Evolutionary conservation across 129 eudicot species (phyloP).

Genomic region (Helianthus tuberosus): DNA sequence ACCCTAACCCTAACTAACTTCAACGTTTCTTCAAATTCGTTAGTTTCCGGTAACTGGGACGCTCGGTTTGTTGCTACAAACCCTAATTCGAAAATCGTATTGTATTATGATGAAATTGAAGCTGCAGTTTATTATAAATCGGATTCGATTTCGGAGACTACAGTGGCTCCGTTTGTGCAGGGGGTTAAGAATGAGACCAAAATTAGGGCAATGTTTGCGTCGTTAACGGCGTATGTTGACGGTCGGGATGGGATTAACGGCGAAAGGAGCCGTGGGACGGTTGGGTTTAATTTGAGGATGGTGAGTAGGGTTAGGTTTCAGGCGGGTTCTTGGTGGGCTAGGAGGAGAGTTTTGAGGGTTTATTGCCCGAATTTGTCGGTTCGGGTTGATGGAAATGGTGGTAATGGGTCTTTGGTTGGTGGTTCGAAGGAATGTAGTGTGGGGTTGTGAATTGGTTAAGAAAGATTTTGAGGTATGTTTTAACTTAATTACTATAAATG

Average conservation of each 20-base stretch:
- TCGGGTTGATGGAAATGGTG: slow-evolving; percentile 28
- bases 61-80: slow-evolving; percentile 50
- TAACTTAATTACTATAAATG: neutral
- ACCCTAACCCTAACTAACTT: slow-evolving; percentile 57
- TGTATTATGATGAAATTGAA: slow-evolving; percentile 54
- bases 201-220: slow-evolving; percentile 52
- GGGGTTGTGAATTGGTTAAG: slow-evolving; percentile 31
- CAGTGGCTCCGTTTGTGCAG: slow-evolving; percentile 69
- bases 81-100: slow-evolving; percentile 69
- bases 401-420: slow-evolving; percentile 48
- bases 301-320: slow-evolving; percentile 59
- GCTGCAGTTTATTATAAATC: slow-evolving; percentile 48
- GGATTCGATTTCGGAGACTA: slow-evolving; percentile 41
- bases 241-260: slow-evolving; percentile 33
- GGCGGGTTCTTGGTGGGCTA: slow-evolving; percentile 81
- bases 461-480: slow-evolving; percentile 12
- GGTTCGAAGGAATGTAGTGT: slow-evolving; percentile 57
- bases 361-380: slow-evolving; percentile 54
- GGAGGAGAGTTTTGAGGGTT: slow-evolving; percentile 62
- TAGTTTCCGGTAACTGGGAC: slow-evolving; percentile 56
- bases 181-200: slow-evolving; percentile 48
- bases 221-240: slow-evolving; percentile 42
- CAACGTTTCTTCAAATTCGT: slow-evolving; percentile 35
- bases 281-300: slow-evolving; percentile 56
- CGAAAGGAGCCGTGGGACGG: slow-evolving; percentile 50